Evolutionary conservation across 2,329 filamentous ascomycete species (phyloP).

Genomic region (Pseudogymnoascus sp.): DNA sequence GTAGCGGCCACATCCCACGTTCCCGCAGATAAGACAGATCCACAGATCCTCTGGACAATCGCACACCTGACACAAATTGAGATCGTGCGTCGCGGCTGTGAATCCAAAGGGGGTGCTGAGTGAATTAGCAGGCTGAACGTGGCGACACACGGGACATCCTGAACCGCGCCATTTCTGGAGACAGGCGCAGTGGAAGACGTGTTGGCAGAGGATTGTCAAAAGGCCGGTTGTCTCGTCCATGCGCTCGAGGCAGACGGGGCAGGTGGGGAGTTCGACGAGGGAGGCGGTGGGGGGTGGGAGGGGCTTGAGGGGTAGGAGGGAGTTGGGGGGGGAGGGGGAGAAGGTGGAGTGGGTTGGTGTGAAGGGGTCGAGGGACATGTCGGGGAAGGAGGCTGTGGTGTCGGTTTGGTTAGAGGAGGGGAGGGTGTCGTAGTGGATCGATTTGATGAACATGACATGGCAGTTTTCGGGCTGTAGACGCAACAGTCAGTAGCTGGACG

Average conservation of each 20-base stretch:
- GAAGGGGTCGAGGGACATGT: slow-evolving; percentile 57
- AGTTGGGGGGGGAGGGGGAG: slow-evolving; percentile 22
- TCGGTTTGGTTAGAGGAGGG: slow-evolving; percentile 44
- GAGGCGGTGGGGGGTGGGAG: slow-evolving; percentile 67
- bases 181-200: slow-evolving; percentile 95
- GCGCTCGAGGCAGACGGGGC: slow-evolving; percentile 89
- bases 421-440: slow-evolving; percentile 58
- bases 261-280: slow-evolving; percentile 86
- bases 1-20: slow-evolving; percentile 88
- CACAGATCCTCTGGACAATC: slow-evolving; percentile 76
- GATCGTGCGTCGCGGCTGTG: slow-evolving; percentile 36
- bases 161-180: slow-evolving; percentile 92
- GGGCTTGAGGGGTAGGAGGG: slow-evolving; percentile 41
- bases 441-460: slow-evolving; percentile 90
- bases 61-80: slow-evolving; percentile 74
- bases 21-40: slow-evolving; percentile 92
- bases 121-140: slow-evolving; percentile 59
- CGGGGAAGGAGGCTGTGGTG: slow-evolving; percentile 40
- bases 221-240: slow-evolving; percentile 90
- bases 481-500: slow-evolving; percentile 15
- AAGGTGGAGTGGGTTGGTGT: slow-evolving; percentile 34
- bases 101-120: slow-evolving; percentile 26
- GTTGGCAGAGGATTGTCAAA: slow-evolving; percentile 92
- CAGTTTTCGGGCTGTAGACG: slow-evolving; percentile 71
- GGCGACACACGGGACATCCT: slow-evolving; percentile 90